Conservation (phyloP, 2,329 filamentous ascomycete species). For the Kalaharituber pfeilii region DNA sequence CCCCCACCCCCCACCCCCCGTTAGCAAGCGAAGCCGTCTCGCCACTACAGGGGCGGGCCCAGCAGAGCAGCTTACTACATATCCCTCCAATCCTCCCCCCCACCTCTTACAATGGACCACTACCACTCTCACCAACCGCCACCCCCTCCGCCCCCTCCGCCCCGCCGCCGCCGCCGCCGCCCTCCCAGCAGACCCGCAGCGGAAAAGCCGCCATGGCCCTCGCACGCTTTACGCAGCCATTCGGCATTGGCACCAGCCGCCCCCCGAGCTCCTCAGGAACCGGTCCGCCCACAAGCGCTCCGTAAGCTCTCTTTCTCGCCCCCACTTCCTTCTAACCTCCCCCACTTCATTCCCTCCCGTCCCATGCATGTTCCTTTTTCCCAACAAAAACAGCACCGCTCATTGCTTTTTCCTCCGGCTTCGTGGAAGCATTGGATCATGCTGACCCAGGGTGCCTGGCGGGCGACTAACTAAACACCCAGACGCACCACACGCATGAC, state of each 20-base stretch:
- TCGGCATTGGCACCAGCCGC: slow-evolving; percentile 10
- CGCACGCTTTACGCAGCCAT: slow-evolving; percentile 16
- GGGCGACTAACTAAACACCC: not conserved
- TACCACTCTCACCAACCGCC: slow-evolving; percentile 5
- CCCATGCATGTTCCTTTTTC: no score
- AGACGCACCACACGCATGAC: not conserved
- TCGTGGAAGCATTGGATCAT: not conserved
- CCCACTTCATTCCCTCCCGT: no score
- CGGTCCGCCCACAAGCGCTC: not conserved
- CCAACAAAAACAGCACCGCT: no score
- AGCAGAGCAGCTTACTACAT: no score
- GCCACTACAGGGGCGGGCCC: no score
- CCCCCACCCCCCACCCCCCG: slow-evolving; percentile 5
- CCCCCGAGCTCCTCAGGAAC: slow-evolving; percentile 16
- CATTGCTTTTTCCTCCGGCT: no score
- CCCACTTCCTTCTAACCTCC: no score
- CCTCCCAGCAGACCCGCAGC: not conserved
- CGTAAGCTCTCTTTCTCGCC: no score
- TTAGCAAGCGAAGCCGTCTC: no score
- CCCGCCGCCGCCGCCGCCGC: slow-evolving; percentile 1
- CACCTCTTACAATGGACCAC: no score
- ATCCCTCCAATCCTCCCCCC: no score
- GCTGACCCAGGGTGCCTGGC: not conserved
- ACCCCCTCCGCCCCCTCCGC: slow-evolving; percentile 7
- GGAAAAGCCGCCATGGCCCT: slow-evolving; percentile 9